phyloP scores from a whole-genome alignment of 1,284 basidiomycete genomes.

The Trametes versicolor region DNA sequence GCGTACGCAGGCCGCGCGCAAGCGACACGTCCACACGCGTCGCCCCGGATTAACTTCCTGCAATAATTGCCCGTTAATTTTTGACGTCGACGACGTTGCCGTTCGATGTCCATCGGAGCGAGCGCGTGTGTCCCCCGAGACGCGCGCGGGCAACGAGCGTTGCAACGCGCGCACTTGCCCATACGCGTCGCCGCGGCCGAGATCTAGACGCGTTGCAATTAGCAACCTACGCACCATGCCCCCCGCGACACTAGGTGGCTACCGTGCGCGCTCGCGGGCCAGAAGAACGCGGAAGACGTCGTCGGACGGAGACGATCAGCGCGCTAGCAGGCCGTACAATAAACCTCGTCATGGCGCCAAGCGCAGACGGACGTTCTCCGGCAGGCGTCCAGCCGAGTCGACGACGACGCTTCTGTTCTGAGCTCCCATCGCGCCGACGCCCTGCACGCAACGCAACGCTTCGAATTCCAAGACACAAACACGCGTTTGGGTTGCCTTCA shows the following conservation, averaged over 20 bases:
- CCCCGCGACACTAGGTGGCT: not conserved
- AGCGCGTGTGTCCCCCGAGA: not conserved
- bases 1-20: conserved; percentile 11
- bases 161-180: not conserved
- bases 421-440: conserved; percentile 3
- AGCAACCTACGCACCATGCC: too few relatives aligned
- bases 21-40: not conserved
- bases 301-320: conserved; percentile 10
- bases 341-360: not conserved
- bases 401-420: conserved; percentile 6
- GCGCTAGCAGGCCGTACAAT: not conserved
- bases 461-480: conserved; percentile 1
- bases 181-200: not conserved
- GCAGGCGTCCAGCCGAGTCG: conserved; percentile 9
- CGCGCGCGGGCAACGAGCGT: not conserved
- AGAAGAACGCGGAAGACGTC: not conserved
- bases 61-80: not conserved
- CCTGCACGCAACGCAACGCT: not conserved
- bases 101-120: not conserved
- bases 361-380: conserved; percentile 8
- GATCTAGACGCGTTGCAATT: too few relatives aligned
- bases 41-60: not conserved
- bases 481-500: not conserved
- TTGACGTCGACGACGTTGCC: not conserved
- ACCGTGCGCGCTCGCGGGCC: not conserved